phyloP scores from a whole-genome alignment of 106 monocot species.

The Hemerocallis citrina region DNA sequence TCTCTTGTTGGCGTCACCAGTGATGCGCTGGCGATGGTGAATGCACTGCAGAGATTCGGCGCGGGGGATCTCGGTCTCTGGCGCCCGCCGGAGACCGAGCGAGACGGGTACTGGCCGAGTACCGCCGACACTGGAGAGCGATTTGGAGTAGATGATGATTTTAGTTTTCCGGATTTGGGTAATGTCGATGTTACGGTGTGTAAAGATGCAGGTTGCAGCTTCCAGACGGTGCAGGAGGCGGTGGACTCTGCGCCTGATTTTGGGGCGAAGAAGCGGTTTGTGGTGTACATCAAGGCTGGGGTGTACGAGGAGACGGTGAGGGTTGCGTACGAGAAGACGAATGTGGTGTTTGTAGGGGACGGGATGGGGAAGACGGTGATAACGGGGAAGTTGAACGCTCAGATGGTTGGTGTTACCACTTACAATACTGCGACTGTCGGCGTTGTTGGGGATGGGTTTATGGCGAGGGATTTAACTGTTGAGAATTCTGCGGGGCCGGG shows the following conservation, averaged over 20 bases:
- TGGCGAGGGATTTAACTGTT: constrained; percentile 61
- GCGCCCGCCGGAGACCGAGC: constrained; percentile 73
- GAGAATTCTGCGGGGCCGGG: constrained; percentile 66
- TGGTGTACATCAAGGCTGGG: constrained; percentile 62
- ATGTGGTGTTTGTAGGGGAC: constrained; percentile 58
- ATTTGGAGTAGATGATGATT: background rate
- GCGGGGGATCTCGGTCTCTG: constrained; percentile 22
- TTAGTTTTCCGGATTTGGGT: constrained; percentile 7
- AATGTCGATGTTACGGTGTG: constrained; percentile 52
- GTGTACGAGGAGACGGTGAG: constrained; percentile 64
- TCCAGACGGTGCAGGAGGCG: constrained; percentile 58
- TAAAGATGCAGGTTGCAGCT: constrained; percentile 24
- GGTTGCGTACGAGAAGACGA: constrained; percentile 81
- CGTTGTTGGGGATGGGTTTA: constrained; percentile 70
- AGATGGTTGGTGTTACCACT: constrained; percentile 66
- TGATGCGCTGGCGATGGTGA: constrained; percentile 42
- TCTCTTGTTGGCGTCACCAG: constrained; percentile 23
- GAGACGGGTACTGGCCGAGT: constrained; percentile 60
- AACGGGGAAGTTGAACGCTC: constrained; percentile 50
- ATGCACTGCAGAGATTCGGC: constrained; percentile 41
- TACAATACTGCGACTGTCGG: constrained; percentile 82
- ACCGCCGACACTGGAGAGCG: background rate
- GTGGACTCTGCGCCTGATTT: constrained; percentile 54
- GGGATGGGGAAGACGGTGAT: constrained; percentile 82
- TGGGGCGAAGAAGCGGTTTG: constrained; percentile 26